Base-by-base conservation (phyloP, 805 yeast genomes). In the Pichia rugopelliculosa region DNA sequence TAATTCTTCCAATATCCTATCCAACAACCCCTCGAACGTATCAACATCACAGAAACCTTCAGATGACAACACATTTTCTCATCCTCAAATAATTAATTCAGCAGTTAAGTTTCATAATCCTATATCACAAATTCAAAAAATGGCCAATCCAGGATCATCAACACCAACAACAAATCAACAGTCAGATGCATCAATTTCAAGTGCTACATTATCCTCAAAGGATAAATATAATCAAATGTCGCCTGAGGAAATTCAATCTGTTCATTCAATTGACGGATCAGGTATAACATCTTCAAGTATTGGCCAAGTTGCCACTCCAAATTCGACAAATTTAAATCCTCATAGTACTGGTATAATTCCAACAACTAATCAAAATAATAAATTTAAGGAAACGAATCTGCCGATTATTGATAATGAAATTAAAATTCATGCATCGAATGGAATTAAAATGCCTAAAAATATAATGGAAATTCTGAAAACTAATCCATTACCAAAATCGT, bases 391-490 rank as follows among this genome's bases (percentile, higher is more conserved):
- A 15, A 44, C 41, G 1, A 41, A 51, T 34, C 49, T 55, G 46
- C 51, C 56, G 11, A 47, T 53, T n/a, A 39, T 56, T 63, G 52
- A 74, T 64, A 57, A 57, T 36, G 41, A 44, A 8, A 60, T 64
- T 20, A 50, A 58, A 24, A 59, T 64, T 9, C 68, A 64, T 44
- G 67, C 68, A 1, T 64, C 66, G 3, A 51, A 50, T 26, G 57
- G 58, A 3, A 57, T 79, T 1, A 67, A 65, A 41, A 76, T 78
- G 80, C 82, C 82, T 2, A 59, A 70, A 4, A 65, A 71, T 11
- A 71, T 78, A n/a, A 78, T 78, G 82, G 71, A 68, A 38, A 74
- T 76, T 10, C 68, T 71, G 4, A 67, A 57, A 60, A 54, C 74
- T 61, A 36, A 60, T 53, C 74, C 75, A 24, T 61, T 71, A 38